Base-by-base conservation (phyloP, 257 asterid species). In the Striga asiatica region DNA sequence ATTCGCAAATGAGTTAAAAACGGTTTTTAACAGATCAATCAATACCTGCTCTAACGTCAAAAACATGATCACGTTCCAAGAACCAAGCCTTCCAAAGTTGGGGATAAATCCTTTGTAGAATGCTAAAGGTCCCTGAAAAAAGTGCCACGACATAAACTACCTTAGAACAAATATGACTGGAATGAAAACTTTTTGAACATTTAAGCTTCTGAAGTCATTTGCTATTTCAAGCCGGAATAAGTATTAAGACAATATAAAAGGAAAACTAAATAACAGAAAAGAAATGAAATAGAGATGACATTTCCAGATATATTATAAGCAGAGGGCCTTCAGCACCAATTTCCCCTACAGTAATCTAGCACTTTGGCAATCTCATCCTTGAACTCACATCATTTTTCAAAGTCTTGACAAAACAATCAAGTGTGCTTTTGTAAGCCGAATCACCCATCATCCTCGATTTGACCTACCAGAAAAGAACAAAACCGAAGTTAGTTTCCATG, bases 391-490 rank as follows among this genome's bases (percentile, higher is more conserved):
- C 98, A 62, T 84, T 88, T 79, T 82, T 92, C 71, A 92, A 67
- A 10, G 98, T 92, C 81, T 82, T 84, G 61, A 88, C 80, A 72
- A 92, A 92, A 70, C 98, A 92, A 74, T 92, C 98, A 12, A 92
- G 58, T 2, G 98, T 92, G 69, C 64, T 83, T 69, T 77, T 92
- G 81, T 87, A 88, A 8, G 93, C 18, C 32, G 98, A 48, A 77
- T 88, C 97, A 49, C 97, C 97, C 97, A 88, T 88, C 98, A 92
- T 92, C 74, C 98, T 84, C 4, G 97, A 88, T 68, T 88, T 92
- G 52, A 88, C 95, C 97, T 92, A 89, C 67, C 67, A 52, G 51
- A 66, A 43, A 50, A 17, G 24, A 50, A 39, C 60, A 46, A 37
- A 27, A 53, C 21, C 18, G 31, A n/a, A 78, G 58, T 64, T 51